Evolutionary conservation across 805 yeast species (phyloP).

Genomic region (Myxozyma melibiosi): DNA sequence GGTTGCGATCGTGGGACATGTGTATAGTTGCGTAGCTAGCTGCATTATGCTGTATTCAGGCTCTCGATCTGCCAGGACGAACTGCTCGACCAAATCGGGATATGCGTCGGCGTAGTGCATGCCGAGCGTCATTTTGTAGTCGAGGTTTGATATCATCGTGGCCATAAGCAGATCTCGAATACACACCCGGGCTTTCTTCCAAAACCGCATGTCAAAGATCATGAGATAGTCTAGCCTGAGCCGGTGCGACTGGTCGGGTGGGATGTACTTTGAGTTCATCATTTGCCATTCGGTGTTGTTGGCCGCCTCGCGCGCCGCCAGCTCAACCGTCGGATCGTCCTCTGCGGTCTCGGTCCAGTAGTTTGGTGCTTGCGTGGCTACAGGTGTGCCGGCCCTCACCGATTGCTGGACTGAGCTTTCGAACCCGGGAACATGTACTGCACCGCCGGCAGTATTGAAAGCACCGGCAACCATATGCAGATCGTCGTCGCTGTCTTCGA

Average conservation of each 20-base stretch:
- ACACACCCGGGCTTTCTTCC: conserved; percentile 61
- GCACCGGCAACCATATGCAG: conserved; percentile 1
- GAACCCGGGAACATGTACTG: neutral
- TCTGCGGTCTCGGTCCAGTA: conserved; percentile 11
- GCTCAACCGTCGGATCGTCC: neutral
- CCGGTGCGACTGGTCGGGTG: neutral
- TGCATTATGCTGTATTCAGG: conserved; percentile 79
- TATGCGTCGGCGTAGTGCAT: conserved; percentile 82
- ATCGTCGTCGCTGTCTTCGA: conserved; percentile 49
- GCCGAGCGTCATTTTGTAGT: conserved; percentile 61
- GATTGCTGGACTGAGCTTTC: neutral
- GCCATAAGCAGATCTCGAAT: conserved; percentile 68
- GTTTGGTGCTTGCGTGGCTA: conserved; percentile 1
- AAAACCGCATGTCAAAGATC: conserved; percentile 69
- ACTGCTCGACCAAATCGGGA: conserved; percentile 71
- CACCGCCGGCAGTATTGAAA: neutral
- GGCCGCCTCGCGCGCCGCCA: neutral
- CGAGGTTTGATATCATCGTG: conserved; percentile 61
- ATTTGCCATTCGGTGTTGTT: neutral
- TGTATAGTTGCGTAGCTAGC: conserved; percentile 81
- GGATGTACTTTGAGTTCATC: conserved; percentile 4
- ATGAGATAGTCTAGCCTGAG: conserved; percentile 40
- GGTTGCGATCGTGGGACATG: conserved; percentile 80
- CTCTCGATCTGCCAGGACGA: conserved; percentile 75
- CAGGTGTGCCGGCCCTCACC: neutral